Evolutionary conservation across 2,329 filamentous ascomycete species (phyloP).

Genomic region (Verticillium isaacii): DNA sequence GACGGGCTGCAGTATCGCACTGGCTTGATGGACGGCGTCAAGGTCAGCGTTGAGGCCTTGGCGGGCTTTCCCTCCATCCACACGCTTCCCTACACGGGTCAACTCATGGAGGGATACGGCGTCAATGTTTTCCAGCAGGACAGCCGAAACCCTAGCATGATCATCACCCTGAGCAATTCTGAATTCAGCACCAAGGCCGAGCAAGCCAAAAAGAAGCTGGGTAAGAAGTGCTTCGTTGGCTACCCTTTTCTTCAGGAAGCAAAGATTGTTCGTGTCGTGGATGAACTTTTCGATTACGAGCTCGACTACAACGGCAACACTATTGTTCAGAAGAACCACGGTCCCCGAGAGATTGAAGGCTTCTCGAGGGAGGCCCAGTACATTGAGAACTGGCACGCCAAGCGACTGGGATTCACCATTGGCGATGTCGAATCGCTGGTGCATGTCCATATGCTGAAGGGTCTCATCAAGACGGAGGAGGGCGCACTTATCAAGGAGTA

Average conservation of each 20-base stretch:
- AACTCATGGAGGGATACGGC: slow-evolving; percentile 67
- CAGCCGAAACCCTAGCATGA: slow-evolving; percentile 93
- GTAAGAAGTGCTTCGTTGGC: slow-evolving; percentile 81
- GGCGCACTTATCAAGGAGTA: slow-evolving; percentile 93
- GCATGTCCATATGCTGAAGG: slow-evolving; percentile 90
- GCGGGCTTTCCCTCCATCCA: slow-evolving; percentile 91
- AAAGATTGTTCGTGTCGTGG: slow-evolving; percentile 81
- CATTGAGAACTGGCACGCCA: slow-evolving; percentile 85
- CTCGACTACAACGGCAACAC: slow-evolving; percentile 62
- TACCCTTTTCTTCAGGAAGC: slow-evolving; percentile 96
- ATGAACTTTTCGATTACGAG: slow-evolving; percentile 88
- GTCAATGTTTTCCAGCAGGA: slow-evolving; percentile 95
- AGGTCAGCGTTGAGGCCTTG: slow-evolving; percentile 76
- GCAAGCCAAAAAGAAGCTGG: slow-evolving; percentile 72
- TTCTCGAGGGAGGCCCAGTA: slow-evolving; percentile 80
- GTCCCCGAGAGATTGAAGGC: slow-evolving; percentile 69
- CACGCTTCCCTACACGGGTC: slow-evolving; percentile 76
- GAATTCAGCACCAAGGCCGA: slow-evolving; percentile 67
- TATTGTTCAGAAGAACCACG: slow-evolving; percentile 66
- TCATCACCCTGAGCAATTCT: slow-evolving; percentile 75
- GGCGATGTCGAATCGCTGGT: slow-evolving; percentile 84
- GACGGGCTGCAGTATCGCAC: slow-evolving; percentile 83
- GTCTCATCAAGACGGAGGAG: slow-evolving; percentile 82
- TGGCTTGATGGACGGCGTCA: slow-evolving; percentile 77
- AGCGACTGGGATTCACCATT: slow-evolving; percentile 81